Evolutionary conservation across 306 rosid species (phyloP), one percentile per base, ranked within the genome.

Genomic region (Hippophae gyantsensis): DNA sequence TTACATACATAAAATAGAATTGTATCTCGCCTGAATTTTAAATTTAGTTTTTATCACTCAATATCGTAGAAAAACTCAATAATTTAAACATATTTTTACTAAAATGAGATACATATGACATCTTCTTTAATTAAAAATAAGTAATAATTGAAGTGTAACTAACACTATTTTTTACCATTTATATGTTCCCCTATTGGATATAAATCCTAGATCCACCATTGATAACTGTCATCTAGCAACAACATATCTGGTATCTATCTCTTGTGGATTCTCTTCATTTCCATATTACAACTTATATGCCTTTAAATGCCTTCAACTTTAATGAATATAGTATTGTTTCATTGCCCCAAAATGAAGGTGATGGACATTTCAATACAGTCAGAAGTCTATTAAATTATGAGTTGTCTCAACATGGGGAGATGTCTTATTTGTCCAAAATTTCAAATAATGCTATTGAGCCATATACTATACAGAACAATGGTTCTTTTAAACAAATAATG

Each of bases 401-500:
- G 54, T 86, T 44, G 69, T 63, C 81, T 74, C 84, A 78, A 69
- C 82, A 66, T 41, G 76, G 66, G 62, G 87, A 78, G 50, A 47
- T 76, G 64, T 77, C 62, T 38, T 81, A 74, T 59, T 74, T 66
- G 38, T 69, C 74, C 27, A 54, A 53, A 14, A 79, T 71, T 62
- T 68, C 68, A 6, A 60, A 47, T 42, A 69, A 68, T 10, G 64
- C 61, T 49, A 71, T 79, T 43, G 71, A 72, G 27, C 63, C 56
- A 1, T 69, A 46, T 74, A 60, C 74, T 13, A 75, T 67, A 68
- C 74, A 57, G 57, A 72, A 71, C 52, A 56, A 43, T 54, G 72
- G 44, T 61, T 66, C 79, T 54, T 66, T 59, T 56, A 77, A 76
- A 58, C 66, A 69, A 32, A 60, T 54, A 54, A 61, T 64, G 54